Percentiles rank a stretch among this genome's conserved stretches.
These are phyloP conservation scores for Aspergillus funiculosus DNA, from an alignment of 495 filamentous ascomycete species.

Conservation along the genomic window DNA sequence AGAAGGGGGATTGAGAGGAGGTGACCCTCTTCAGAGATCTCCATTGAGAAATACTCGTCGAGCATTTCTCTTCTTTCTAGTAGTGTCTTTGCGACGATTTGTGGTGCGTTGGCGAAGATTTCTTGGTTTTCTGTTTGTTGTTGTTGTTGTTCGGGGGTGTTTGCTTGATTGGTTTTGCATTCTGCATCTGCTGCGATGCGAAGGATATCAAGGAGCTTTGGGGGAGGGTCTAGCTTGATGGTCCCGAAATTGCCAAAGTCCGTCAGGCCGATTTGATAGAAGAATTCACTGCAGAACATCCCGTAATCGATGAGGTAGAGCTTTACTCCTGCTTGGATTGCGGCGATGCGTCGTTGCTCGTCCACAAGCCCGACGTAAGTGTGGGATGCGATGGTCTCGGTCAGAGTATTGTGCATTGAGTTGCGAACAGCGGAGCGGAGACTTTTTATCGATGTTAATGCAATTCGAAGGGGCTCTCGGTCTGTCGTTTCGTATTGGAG, in stretches of 20 bases:
- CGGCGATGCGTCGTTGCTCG: constrained; percentile 75
- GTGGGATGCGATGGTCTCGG: constrained; percentile 81
- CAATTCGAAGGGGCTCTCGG: constrained; percentile 61
- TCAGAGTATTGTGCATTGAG: constrained; percentile 81
- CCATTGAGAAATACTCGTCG: constrained; percentile 82
- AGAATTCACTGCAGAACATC: constrained; percentile 79
- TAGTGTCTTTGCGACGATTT: constrained; percentile 54
- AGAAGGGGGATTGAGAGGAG: constrained; percentile 76
- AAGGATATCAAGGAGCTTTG: constrained; percentile 66
- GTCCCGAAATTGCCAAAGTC: constrained; percentile 93
- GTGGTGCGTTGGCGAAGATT: constrained; percentile 61
- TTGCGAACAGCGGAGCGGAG: constrained; percentile 77
- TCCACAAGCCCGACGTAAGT: constrained; percentile 95
- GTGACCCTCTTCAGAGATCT: constrained; percentile 73
- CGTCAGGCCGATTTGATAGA: constrained; percentile 94
- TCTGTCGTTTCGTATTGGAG: constrained; percentile 66
- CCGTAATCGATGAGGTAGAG: constrained; percentile 94
- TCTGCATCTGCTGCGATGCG: constrained; percentile 67
- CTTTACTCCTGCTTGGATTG: constrained; percentile 89
- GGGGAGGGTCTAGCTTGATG: constrained; percentile 72
- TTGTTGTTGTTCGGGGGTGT: constrained; percentile 9
- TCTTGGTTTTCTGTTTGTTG: constrained; percentile 45
- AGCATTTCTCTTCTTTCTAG: constrained; percentile 79
- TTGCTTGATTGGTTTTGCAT: constrained; percentile 20
- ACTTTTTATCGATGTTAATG: constrained; percentile 71